A percentile compares a stretch with the other conserved stretches of the same genome.
Conservation (phyloP, 2,329 filamentous ascomycete genomes). For the Fusarium sp. region DNA sequence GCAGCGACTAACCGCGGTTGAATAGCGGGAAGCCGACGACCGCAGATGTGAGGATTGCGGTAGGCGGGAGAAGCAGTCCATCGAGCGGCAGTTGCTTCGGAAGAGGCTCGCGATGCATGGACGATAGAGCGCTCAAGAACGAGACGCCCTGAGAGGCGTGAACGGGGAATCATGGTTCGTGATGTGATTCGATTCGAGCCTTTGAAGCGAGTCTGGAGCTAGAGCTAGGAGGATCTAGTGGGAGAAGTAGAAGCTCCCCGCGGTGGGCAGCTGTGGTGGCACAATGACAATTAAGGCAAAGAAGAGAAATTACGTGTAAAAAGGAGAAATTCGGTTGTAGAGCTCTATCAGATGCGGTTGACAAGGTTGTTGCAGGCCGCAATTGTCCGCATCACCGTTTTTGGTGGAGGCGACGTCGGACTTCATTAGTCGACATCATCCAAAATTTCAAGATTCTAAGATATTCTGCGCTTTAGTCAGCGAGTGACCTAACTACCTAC, state of each 20-base stretch:
- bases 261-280: constrained; percentile 39
- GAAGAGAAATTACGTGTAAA: constrained; percentile 19
- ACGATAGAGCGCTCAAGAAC: constrained; percentile 54
- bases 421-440: constrained; percentile 49
- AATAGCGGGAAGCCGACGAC: constrained; percentile 50
- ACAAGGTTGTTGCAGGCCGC: constrained; percentile 37
- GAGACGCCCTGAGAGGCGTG: constrained; percentile 57
- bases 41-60: constrained; percentile 51
- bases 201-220: constrained; percentile 37
- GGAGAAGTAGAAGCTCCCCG: constrained; percentile 43
- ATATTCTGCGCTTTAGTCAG: constrained; percentile 26
- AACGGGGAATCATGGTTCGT: constrained; percentile 57
- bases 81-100: constrained; percentile 44
- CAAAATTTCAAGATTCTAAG: constrained; percentile 49
- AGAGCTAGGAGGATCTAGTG: constrained; percentile 20
- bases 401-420: constrained; percentile 50
- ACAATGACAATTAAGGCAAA: constrained; percentile 33
- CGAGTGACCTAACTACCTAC: constrained; percentile 6
- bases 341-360: constrained; percentile 27
- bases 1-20: constrained; percentile 49
- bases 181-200: constrained; percentile 9
- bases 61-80: constrained; percentile 49
- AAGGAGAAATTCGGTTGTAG: constrained; percentile 8
- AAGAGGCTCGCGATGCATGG: constrained; percentile 45
- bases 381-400: constrained; percentile 53